These are phyloP conservation scores for Luffa aegyptiaca DNA, from an alignment of 306 rosid species.

Conservation along the genomic window DNA sequence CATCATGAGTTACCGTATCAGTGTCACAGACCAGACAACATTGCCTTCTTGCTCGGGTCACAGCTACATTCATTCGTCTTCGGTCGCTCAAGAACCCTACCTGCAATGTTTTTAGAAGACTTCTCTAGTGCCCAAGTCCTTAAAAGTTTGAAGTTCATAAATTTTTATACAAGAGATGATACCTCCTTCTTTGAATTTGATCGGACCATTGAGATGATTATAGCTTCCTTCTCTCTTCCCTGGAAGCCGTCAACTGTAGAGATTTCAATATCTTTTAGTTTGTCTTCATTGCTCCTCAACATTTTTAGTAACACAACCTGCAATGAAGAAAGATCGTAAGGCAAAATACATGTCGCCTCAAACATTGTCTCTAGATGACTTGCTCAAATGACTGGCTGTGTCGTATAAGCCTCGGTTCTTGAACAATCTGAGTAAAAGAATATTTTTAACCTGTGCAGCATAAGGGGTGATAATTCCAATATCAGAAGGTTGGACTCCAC, in stretches of 20 bases:
- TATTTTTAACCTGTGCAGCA: conserved; percentile 69
- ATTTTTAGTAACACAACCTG: conserved; percentile 81
- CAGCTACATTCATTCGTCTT: conserved; percentile 97
- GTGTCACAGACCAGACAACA: conserved; percentile 88
- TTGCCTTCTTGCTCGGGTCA: conserved; percentile 90
- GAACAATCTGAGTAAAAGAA: background rate
- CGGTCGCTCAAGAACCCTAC: conserved; percentile 95
- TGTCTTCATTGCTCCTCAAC: conserved; percentile 67
- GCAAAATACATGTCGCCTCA: background rate
- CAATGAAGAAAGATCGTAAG: conserved; percentile 11
- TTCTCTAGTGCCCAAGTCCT: background rate
- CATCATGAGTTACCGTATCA: conserved; percentile 71
- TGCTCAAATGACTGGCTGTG: background rate
- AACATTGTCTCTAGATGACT: background rate
- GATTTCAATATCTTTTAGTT: conserved; percentile 69
- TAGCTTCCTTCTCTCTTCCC: conserved; percentile 96
- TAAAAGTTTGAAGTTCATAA: background rate
- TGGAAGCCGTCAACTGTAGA: conserved; percentile 99
- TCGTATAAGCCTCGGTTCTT: background rate
- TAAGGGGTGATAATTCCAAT: conserved; percentile 95
- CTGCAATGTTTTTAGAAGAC: conserved; percentile 33
- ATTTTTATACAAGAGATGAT: conserved; percentile 6
- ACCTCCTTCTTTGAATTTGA: conserved; percentile 91
- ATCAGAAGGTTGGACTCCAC: conserved; percentile 85
- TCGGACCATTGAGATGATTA: conserved; percentile 91